These are phyloP conservation scores for Torulaspora microellipsoides DNA, from an alignment of 805 yeast species.

Conservation along the genomic window DNA sequence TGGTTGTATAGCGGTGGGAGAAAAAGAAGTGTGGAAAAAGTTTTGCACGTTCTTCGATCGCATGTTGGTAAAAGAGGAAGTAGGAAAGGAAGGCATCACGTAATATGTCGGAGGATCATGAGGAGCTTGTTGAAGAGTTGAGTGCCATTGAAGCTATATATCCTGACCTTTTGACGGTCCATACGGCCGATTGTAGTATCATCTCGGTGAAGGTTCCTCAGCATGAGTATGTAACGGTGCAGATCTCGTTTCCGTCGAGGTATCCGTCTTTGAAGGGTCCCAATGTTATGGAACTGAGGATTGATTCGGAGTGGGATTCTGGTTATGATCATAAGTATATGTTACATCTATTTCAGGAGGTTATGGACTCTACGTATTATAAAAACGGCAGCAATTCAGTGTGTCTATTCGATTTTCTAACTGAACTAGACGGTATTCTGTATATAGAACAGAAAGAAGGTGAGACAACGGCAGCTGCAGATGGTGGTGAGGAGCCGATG, in stretches of 20 bases:
- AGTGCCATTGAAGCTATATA: conserved; percentile 84
- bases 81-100: too few relatives aligned
- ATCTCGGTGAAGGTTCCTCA: conserved; percentile 52
- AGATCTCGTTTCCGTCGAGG: conserved; percentile 61
- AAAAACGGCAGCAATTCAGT: conserved; percentile 51
- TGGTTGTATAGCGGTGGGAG: conserved; percentile 1
- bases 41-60: too few relatives aligned
- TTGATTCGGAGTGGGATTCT: conserved; percentile 25
- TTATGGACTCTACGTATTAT: conserved; percentile 48
- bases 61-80: too few relatives aligned
- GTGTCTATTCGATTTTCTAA: conserved; percentile 71
- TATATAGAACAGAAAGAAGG: conserved; percentile 32
- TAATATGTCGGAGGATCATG: conserved; percentile 18
- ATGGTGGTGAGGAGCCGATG: conserved; percentile 20
- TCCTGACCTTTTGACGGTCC: conserved; percentile 51
- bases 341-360: conserved; percentile 44
- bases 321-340: conserved; percentile 45
- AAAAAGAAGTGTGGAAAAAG: background rate
- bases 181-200: conserved; percentile 35
- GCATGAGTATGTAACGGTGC: conserved; percentile 55
- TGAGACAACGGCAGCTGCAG: conserved; percentile 12
- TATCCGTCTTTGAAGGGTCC: conserved; percentile 69
- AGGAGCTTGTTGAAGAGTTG: conserved; percentile 48
- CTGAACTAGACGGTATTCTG: conserved; percentile 57
- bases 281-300: conserved; percentile 49